A percentile compares a stretch with the other conserved stretches of the same genome.
phyloP scores from a whole-genome alignment of 495 filamentous ascomycete genomes.

The Aspergillus hancockii region DNA sequence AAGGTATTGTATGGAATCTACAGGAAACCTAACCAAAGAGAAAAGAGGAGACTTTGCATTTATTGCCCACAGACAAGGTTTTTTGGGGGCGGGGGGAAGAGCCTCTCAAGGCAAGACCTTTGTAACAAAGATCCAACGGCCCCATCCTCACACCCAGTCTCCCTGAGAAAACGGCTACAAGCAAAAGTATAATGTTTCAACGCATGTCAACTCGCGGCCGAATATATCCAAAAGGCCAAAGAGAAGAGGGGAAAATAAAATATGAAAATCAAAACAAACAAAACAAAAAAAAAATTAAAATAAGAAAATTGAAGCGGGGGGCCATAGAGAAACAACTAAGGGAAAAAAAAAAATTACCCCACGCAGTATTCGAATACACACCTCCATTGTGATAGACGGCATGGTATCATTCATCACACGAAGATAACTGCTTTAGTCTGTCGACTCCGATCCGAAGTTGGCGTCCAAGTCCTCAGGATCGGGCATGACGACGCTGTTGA shows the following conservation, averaged over 20 bases:
- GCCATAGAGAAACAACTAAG: slow-evolving; percentile 7
- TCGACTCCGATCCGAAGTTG: slow-evolving; percentile 17
- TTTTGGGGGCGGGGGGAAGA: not conserved
- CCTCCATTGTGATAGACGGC: slow-evolving; percentile 4
- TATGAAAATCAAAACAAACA: not conserved
- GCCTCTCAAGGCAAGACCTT: not conserved
- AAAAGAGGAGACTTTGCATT: not conserved
- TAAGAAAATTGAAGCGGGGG: slow-evolving; percentile 6
- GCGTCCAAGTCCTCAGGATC: slow-evolving; percentile 36
- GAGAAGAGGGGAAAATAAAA: not conserved
- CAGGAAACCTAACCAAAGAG: slow-evolving; percentile 10
- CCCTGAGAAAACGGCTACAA: slow-evolving; percentile 1
- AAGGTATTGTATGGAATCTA: slow-evolving; percentile 15
- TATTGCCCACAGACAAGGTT: not conserved
- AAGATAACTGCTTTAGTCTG: slow-evolving; percentile 10
- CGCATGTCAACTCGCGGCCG: not conserved
- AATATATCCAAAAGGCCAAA: not conserved
- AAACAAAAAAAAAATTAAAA: slow-evolving; percentile 6
- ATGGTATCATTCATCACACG: slow-evolving; percentile 5
- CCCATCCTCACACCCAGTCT: not conserved
- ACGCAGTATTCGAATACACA: slow-evolving; percentile 10
- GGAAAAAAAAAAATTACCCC: slow-evolving; percentile 15
- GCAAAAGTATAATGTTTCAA: not conserved
- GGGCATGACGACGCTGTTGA: slow-evolving; percentile 67
- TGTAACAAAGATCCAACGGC: not conserved